Evolutionary conservation across 495 filamentous ascomycete species (phyloP).

Genomic region (Filosporella fistucella): DNA sequence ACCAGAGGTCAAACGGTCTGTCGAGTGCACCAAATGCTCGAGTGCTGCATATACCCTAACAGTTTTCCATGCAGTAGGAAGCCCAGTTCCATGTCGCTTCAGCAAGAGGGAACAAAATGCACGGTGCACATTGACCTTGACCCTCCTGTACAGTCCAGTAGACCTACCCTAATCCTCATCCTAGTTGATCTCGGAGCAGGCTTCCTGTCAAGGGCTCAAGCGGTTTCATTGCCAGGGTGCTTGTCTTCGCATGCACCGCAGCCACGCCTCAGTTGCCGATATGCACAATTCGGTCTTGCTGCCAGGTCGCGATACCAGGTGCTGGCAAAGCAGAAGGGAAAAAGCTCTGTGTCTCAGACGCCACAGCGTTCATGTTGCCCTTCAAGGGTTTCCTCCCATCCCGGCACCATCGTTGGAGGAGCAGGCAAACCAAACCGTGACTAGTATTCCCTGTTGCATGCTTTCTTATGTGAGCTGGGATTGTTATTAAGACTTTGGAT

Average conservation of each 20-base stretch:
- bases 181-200: no score
- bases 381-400: background rate
- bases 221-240: constrained; percentile 17
- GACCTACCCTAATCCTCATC: no score
- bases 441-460: constrained; percentile 12
- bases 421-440: no score
- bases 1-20: no score
- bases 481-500: constrained; percentile 8
- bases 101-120: no score
- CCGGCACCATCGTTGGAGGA: constrained; percentile 23
- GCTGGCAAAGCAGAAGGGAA: background rate
- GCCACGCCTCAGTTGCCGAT: no score
- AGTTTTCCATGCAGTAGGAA: background rate
- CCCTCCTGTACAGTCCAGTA: background rate
- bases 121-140: background rate
- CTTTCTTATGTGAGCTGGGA: constrained; percentile 13
- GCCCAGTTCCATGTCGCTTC: no score
- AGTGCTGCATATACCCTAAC: no score
- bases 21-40: no score
- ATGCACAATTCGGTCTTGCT: no score
- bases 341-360: constrained; percentile 20
- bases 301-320: background rate
- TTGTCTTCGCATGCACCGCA: background rate
- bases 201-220: constrained; percentile 15
- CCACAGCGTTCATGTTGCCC: constrained; percentile 20